Base-by-base conservation (phyloP, 1,139 yeast genomes). In the Saccharomycopsis hybrid region DNA sequence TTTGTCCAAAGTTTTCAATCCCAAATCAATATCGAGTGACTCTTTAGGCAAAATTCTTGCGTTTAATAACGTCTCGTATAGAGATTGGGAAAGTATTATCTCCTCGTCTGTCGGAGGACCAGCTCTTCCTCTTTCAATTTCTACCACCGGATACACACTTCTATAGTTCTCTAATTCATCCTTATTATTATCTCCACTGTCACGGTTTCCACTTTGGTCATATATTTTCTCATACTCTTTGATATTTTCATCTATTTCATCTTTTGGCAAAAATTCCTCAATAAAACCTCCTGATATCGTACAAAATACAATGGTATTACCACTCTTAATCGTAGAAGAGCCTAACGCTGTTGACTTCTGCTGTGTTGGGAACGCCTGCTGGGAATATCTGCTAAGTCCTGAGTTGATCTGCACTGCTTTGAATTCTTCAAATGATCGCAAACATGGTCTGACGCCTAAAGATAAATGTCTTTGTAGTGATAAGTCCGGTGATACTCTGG, bases 51-150 rank as follows among this genome's bases (percentile, higher is more conserved):
- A 65, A 24, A 82, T 56, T 47, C 77, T 77, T 24, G 82, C 73
- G 57, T 78, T 80, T 50, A 77, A 65, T 13, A 84, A 62, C 2
- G 73, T 66, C 58, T 86, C 87, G 59, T 78, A 80, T 33, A 87
- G 60, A 53, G 72, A 71, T 63, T 87, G 95, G 2, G 95, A 79
- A 35, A 86, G 62, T 32, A 78, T 80, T 85, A 87, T 88, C 65
- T 90, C 97, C 66, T 90, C 97, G 57, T 83, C 89, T 1, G 94
- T 82, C 27, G 97, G 97, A 2, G 92, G 88, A 36, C 89, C 87
- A 4, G 69, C 70, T 51, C 88, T 72, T 24, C 95, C 96, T 53
- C 94, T 72, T 51, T 82, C 77, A 13, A 88, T 78, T 58, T 87
- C 94, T 8, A 90, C 90, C 43, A 86, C 83, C 0, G 96, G 94